phyloP scores from a whole-genome alignment of 345 rosid species.

The Camelina laxa region DNA sequence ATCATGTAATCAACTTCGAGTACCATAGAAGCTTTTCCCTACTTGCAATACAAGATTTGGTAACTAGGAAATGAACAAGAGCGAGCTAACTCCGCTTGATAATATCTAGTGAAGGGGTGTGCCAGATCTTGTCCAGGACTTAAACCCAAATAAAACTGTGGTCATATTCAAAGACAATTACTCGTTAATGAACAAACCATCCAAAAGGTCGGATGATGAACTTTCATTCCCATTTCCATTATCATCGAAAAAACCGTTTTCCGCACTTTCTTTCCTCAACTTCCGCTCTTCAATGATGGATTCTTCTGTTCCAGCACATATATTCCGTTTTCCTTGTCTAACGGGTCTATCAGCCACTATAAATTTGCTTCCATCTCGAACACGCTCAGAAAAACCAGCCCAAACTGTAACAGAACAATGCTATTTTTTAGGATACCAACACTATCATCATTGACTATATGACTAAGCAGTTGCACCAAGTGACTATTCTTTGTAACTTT shows the following conservation, averaged over 20 bases:
- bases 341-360: slow-evolving; percentile 73
- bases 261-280: slow-evolving; percentile 61
- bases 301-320: slow-evolving; percentile 69
- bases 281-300: slow-evolving; percentile 69
- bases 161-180: slow-evolving; percentile 4
- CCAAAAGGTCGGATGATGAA: slow-evolving; percentile 61
- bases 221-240: slow-evolving; percentile 30
- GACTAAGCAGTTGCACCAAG: neutral
- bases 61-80: neutral
- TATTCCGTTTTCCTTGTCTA: slow-evolving; percentile 60
- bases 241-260: slow-evolving; percentile 70
- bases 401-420: slow-evolving; percentile 62
- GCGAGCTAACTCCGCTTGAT: neutral
- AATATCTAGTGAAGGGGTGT: slow-evolving; percentile 1
- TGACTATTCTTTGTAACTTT: neutral
- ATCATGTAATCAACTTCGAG: neutral
- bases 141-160: neutral
- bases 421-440: neutral
- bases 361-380: slow-evolving; percentile 83
- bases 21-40: neutral
- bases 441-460: slow-evolving; percentile 1
- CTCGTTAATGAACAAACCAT: slow-evolving; percentile 58
- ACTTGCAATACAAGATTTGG: slow-evolving; percentile 3
- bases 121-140: neutral
- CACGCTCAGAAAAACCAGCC: slow-evolving; percentile 93